Evolutionary conservation across 768 basidiomycete species (phyloP).

Genomic region (Termitomyces sp.): DNA sequence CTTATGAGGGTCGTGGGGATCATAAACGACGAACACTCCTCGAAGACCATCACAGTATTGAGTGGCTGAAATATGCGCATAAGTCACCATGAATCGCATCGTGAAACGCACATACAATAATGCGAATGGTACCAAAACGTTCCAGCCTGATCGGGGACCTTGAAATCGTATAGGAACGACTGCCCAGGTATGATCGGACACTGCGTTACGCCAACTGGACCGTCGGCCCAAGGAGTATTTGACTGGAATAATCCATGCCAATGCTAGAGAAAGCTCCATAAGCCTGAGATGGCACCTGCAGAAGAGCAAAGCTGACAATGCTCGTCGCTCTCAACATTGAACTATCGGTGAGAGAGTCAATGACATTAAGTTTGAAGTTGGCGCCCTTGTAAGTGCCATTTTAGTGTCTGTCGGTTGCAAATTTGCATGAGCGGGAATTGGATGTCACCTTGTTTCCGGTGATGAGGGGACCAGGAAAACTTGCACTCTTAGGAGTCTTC

Average conservation of each 20-base stretch:
- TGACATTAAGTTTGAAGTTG: not conserved
- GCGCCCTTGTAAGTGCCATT: not conserved
- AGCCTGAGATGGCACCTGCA: not conserved
- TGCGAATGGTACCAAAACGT: constrained; percentile 7
- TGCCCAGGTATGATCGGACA: constrained; percentile 2
- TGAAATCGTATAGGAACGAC: not conserved
- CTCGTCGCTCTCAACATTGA: constrained; percentile 1
- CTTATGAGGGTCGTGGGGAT: constrained; percentile 29
- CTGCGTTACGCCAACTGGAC: not conserved
- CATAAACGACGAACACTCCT: constrained; percentile 15
- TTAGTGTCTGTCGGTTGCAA: not conserved
- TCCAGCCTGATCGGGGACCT: not conserved
- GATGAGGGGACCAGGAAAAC: constrained; percentile 1
- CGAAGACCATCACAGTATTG: constrained; percentile 12
- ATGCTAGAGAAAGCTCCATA: not conserved
- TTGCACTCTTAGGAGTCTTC: not conserved
- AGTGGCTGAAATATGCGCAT: not conserved
- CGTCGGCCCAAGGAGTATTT: not conserved
- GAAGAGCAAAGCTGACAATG: not conserved
- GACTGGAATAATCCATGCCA: constrained; percentile 4
- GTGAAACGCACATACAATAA: not conserved
- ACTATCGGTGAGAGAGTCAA: not conserved
- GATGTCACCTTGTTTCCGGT: not conserved
- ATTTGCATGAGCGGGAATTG: not conserved
- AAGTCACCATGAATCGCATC: not conserved